Conservation (phyloP, 2,329 filamentous ascomycete species). For the Colletotrichum sp. region DNA sequence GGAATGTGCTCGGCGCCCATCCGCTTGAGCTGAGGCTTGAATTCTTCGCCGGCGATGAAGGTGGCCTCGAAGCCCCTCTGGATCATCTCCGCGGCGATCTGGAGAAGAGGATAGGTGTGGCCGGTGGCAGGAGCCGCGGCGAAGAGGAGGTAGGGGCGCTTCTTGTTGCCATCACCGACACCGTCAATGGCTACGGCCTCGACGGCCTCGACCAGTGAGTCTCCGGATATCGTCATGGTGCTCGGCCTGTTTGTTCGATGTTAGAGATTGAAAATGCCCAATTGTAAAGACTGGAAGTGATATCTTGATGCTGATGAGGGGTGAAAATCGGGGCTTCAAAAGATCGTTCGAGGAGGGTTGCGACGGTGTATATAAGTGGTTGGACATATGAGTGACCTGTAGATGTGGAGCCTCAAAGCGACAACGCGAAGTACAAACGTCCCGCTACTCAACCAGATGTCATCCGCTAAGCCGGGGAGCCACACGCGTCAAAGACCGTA, state of each 20-base stretch:
- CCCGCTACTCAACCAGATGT: not conserved
- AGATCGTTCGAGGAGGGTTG: not conserved
- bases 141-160: conserved; percentile 33
- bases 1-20: conserved; percentile 42
- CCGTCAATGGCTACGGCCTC: not conserved
- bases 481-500: not conserved
- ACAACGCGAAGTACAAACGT: not conserved
- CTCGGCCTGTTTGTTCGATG: not conserved
- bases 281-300: not conserved
- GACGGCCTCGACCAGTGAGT: not conserved
- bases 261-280: rapidly evolving
- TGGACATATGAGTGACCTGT: not conserved
- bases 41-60: conserved; percentile 43
- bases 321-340: not conserved
- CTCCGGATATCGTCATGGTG: conserved; percentile 3
- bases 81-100: conserved; percentile 41
- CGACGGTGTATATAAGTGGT: not conserved
- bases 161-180: conserved; percentile 14
- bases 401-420: not conserved
- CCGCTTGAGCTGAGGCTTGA: conserved; percentile 36
- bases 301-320: not conserved
- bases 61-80: conserved; percentile 45
- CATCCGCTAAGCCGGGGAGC: not conserved
- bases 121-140: conserved; percentile 31
- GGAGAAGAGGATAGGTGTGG: conserved; percentile 33